Base-by-base conservation (phyloP, 441 rosid species). In the Sinapis alba region DNA sequence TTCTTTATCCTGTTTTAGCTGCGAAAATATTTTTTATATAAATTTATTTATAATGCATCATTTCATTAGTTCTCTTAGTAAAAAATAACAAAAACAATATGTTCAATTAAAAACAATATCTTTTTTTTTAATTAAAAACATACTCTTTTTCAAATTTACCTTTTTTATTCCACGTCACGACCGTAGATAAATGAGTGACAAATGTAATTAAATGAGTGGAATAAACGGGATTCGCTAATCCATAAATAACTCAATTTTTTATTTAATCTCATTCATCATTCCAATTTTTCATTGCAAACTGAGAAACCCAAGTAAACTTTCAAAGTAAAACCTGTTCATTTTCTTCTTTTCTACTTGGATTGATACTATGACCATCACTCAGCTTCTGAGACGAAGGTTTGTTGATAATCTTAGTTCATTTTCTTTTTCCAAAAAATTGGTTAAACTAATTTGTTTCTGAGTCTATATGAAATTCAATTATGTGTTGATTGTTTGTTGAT, bases 371-470 rank as follows among this genome's bases (percentile, higher is more conserved):
- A 43, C 59, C 19, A 51, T 38, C 7, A 73, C 28, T 21, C 62
- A 36, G 57, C 30, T 19, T 65, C 13, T 20, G 56, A 56, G 65
- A n/a, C n/a, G n/a, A 73, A 57, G 53, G 28, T 63, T 72, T 21
- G 26, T 51, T 51, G 12, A 6, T 62, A 7, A 62, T 36, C 28
- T 36, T 32, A 13, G 4, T 27, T 6, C 2, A 9, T 20, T 24
- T 36, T 1, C 4, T 68, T 36, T 12, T 30, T 0, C 15, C 32
- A 16, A 11, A 19, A 16, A 50, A 7, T 18, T 21, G 50, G 32
- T 30, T 20, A 13, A 61, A 28, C 12, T 60, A 8, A 47, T 28
- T 59, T 60, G 30, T 43, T 60, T 47, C 16, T 11, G 41, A 26
- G 38, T 58, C 19, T 27, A 36, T 65, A 54, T 21, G 15, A 28